Evolutionary conservation across 257 asterid species (phyloP).

Genomic region (Fraxinus anomala): DNA sequence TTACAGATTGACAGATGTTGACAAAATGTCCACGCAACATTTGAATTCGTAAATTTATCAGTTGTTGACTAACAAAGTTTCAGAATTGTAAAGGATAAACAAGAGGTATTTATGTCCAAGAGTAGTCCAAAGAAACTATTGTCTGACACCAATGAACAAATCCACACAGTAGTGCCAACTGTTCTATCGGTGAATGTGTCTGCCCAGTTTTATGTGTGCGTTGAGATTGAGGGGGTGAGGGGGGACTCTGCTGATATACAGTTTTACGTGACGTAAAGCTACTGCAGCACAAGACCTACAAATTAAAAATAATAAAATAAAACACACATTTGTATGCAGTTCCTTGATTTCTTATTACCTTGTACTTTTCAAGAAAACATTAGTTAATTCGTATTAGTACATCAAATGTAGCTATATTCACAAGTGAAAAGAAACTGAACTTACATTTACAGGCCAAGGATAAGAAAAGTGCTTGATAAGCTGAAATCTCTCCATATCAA

Average conservation of each 20-base stretch:
- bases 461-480: slow-evolving; percentile 53
- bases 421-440: slow-evolving; percentile 27
- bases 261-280: neutral
- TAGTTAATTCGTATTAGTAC: neutral
- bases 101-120: neutral
- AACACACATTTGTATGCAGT: neutral
- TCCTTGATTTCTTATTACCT: neutral
- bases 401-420: neutral
- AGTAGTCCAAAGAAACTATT: neutral
- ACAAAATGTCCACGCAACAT: neutral
- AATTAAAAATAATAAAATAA: neutral
- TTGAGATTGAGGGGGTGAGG: neutral
- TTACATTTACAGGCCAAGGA: slow-evolving; percentile 65
- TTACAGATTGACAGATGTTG: neutral
- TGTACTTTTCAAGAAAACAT: slow-evolving; percentile 1
- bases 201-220: neutral
- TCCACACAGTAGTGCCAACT: neutral
- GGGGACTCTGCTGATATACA: neutral
- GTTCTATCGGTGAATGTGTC: neutral
- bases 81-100: neutral
- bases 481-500: slow-evolving; percentile 56
- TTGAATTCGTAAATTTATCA: neutral
- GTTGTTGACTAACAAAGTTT: neutral
- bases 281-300: neutral
- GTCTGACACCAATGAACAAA: neutral